Evolutionary conservation across 1,139 yeast genomes (phyloP).

Genomic region (Yamadazyma mexicana): DNA sequence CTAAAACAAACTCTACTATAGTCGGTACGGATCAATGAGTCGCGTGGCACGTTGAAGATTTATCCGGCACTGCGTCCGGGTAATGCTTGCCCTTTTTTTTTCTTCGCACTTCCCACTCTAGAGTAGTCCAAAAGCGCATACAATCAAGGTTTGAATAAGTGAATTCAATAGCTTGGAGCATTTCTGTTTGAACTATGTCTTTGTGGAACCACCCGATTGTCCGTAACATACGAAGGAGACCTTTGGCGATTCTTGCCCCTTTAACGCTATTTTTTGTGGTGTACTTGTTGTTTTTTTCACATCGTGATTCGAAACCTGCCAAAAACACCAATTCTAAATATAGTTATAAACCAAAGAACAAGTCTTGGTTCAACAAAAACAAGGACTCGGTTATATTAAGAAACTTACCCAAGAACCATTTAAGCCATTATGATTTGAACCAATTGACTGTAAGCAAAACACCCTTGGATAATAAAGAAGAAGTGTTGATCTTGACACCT

Average conservation of each 20-base stretch:
- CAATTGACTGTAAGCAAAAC: slow-evolving; percentile 66
- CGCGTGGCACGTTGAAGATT: slow-evolving; percentile 4
- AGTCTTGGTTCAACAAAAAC: slow-evolving; percentile 47
- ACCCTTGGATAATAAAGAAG: slow-evolving; percentile 74
- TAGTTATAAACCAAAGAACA: slow-evolving; percentile 49
- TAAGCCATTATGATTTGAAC: slow-evolving; percentile 83
- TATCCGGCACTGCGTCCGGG: slow-evolving; percentile 1
- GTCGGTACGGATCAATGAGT: background rate
- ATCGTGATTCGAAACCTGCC: slow-evolving; percentile 15
- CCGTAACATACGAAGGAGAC: slow-evolving; percentile 63
- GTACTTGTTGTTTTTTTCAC: slow-evolving; percentile 42
- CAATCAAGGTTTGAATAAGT: too few species aligned
- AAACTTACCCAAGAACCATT: slow-evolving; percentile 72
- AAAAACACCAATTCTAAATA: slow-evolving; percentile 31
- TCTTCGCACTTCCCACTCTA: background rate
- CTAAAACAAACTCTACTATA: too few species aligned
- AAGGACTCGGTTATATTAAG: slow-evolving; percentile 54
- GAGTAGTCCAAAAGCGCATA: background rate
- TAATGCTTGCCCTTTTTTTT: background rate
- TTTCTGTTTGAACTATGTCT: slow-evolving; percentile 5
- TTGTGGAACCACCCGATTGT: slow-evolving; percentile 19
- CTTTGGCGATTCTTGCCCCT: slow-evolving; percentile 48
- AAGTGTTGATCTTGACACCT: slow-evolving; percentile 82
- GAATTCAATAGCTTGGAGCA: too few species aligned
- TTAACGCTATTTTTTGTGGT: slow-evolving; percentile 40